A percentile compares a stretch with the other conserved stretches of the same genome.
Evolutionary conservation across 2,329 filamentous ascomycete genomes (phyloP).

Genomic region (Phyllosticta citrichinensis): DNA sequence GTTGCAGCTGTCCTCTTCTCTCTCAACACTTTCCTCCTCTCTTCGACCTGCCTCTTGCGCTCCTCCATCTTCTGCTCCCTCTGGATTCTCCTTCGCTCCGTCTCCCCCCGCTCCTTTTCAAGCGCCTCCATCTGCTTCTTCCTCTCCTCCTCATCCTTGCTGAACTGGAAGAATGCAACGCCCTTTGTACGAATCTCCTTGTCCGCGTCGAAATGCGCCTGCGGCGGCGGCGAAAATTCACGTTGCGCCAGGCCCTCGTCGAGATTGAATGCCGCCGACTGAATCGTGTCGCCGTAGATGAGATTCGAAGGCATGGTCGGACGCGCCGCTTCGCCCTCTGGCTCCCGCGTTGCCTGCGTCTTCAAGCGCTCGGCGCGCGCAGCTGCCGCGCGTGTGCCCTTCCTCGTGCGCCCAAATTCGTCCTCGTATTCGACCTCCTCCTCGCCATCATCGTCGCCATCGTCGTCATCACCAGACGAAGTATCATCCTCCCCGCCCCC

Average conservation of each 20-base stretch:
- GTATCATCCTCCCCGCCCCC: conserved; percentile 18
- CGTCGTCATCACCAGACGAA: conserved; percentile 28
- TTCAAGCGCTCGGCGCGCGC: conserved; percentile 51
- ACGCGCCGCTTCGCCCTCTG: conserved; percentile 59
- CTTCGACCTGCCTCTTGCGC: conserved; percentile 45
- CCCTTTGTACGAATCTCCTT: conserved; percentile 80
- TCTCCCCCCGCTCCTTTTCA: conserved; percentile 55
- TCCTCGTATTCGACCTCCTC: conserved; percentile 81
- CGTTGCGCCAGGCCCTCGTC: conserved; percentile 53
- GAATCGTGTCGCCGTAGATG: conserved; percentile 79
- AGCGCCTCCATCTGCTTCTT: conserved; percentile 69
- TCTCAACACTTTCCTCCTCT: conserved; percentile 53
- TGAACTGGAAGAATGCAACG: conserved; percentile 86
- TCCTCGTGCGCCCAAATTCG: conserved; percentile 79
- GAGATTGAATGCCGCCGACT: conserved; percentile 72
- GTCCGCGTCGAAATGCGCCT: conserved; percentile 76
- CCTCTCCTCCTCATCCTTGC: conserved; percentile 56
- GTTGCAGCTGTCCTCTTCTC: conserved; percentile 50
- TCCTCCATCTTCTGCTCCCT: conserved; percentile 46
- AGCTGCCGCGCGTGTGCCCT: conserved; percentile 59
- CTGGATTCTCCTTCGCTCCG: conserved; percentile 51
- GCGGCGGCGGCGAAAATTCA: conserved; percentile 68
- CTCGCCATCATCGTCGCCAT: conserved; percentile 34
- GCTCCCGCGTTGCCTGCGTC: conserved; percentile 47
- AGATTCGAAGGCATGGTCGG: conserved; percentile 57